Percentiles rank a stretch among this genome's conserved stretches.
Evolutionary conservation across 208 protist genomes (phyloP).

Genomic region (Naegleria gruberi): DNA sequence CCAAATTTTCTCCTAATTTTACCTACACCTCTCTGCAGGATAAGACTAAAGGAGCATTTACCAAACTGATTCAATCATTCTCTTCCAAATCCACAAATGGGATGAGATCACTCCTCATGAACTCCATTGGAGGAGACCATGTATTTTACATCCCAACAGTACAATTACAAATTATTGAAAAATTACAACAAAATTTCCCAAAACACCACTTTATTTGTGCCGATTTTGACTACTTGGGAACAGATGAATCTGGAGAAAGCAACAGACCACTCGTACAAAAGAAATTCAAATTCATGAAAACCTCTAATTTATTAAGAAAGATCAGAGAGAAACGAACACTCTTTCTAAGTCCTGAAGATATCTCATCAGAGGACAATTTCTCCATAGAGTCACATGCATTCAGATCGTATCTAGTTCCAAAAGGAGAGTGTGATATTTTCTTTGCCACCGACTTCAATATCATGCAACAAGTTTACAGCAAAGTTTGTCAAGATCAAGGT

Average conservation of each 20-base stretch:
- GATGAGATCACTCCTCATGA: not conserved
- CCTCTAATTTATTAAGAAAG: slow-evolving; percentile 33
- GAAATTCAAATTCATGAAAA: slow-evolving; percentile 66
- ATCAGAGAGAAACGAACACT: not conserved
- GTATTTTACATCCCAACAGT: slow-evolving; percentile 58
- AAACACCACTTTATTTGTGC: slow-evolving; percentile 63
- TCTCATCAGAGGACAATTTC: slow-evolving; percentile 31
- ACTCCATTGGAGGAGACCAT: not conserved
- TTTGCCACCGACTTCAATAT: slow-evolving; percentile 73
- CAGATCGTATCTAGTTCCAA: slow-evolving; percentile 50
- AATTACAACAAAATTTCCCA: slow-evolving; percentile 60
- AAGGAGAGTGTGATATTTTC: slow-evolving; percentile 70
- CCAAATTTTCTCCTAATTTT: not conserved
- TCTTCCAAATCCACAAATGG: not conserved
- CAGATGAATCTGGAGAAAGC: slow-evolving; percentile 42
- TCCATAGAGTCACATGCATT: slow-evolving; percentile 50
- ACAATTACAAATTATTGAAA: slow-evolving; percentile 65
- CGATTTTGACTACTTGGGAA: slow-evolving; percentile 60
- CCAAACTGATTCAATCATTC: not conserved
- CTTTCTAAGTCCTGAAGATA: not conserved
- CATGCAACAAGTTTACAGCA: slow-evolving; percentile 51
- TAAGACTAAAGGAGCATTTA: not conserved
- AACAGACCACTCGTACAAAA: slow-evolving; percentile 67
- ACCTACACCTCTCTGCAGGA: not conserved
- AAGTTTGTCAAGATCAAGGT: slow-evolving; percentile 60